phyloP scores from a whole-genome alignment of 306 rosid species.

The Comarum palustre region DNA sequence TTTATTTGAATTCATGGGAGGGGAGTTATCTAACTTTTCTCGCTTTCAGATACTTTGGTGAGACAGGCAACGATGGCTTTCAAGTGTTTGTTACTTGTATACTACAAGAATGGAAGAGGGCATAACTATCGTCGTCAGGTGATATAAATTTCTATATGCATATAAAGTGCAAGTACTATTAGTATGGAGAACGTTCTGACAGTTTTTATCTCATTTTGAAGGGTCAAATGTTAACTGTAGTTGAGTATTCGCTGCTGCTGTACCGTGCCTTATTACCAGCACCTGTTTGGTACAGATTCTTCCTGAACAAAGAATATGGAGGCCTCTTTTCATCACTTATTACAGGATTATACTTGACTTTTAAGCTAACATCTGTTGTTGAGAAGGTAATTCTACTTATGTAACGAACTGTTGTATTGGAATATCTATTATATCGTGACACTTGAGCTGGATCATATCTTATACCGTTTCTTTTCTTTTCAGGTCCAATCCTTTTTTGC shows the following conservation, averaged over 20 bases:
- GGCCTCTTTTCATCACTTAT: slow-evolving; percentile 84
- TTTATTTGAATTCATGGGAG: background rate
- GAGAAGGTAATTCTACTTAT: slow-evolving; percentile 57
- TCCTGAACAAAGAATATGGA: slow-evolving; percentile 76
- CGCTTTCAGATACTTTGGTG: slow-evolving; percentile 63
- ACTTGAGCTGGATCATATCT: background rate
- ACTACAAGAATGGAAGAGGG: slow-evolving; percentile 79
- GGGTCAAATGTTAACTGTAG: slow-evolving; percentile 82
- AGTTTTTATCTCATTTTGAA: slow-evolving; percentile 29
- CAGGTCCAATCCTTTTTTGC: slow-evolving; percentile 64
- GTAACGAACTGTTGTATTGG: slow-evolving; percentile 5
- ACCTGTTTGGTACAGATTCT: slow-evolving; percentile 89
- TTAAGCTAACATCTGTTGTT: slow-evolving; percentile 75
- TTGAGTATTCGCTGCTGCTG: slow-evolving; percentile 68
- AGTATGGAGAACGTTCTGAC: slow-evolving; percentile 33
- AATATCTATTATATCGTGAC: slow-evolving; percentile 16
- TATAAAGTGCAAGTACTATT: slow-evolving; percentile 15
- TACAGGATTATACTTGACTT: slow-evolving; percentile 85
- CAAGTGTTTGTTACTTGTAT: slow-evolving; percentile 76
- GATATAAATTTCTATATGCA: slow-evolving; percentile 16
- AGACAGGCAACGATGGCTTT: slow-evolving; percentile 83
- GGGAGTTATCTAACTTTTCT: slow-evolving; percentile 10
- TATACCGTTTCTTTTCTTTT: slow-evolving; percentile 20
- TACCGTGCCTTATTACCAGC: slow-evolving; percentile 80
- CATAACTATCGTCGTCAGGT: slow-evolving; percentile 79